A percentile compares a stretch with the other conserved stretches of the same genome.
phyloP scores from a whole-genome alignment of 2,329 filamentous ascomycete species.

The Penicillium sp. region DNA sequence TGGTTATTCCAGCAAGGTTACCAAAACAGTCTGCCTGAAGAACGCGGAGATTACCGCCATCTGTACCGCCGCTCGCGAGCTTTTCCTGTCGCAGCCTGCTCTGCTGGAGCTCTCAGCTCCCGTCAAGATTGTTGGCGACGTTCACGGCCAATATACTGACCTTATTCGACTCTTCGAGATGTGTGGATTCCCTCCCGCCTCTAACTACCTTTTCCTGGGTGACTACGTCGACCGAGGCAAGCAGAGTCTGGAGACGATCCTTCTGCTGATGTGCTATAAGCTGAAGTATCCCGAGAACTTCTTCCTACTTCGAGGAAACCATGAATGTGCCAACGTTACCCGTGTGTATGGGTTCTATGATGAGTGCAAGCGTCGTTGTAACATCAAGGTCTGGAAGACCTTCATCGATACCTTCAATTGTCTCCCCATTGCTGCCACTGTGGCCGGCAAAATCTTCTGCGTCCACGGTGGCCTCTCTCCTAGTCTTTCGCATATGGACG shows the following conservation, averaged over 20 bases:
- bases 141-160: slow-evolving; percentile 95
- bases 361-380: slow-evolving; percentile 93
- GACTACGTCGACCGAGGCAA: slow-evolving; percentile 97
- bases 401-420: slow-evolving; percentile 97
- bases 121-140: slow-evolving; percentile 96
- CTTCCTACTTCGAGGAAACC: slow-evolving; percentile 89
- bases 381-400: slow-evolving; percentile 97
- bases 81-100: slow-evolving; percentile 87
- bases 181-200: slow-evolving; percentile 89
- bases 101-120: slow-evolving; percentile 88
- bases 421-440: slow-evolving; percentile 91
- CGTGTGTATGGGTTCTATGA: slow-evolving; percentile 97
- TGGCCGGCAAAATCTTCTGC: slow-evolving; percentile 96
- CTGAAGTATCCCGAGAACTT: slow-evolving; percentile 97
- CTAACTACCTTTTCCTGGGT: slow-evolving; percentile 91
- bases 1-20: slow-evolving; percentile 93
- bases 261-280: slow-evolving; percentile 92
- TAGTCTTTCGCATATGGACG: slow-evolving; percentile 92
- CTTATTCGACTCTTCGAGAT: slow-evolving; percentile 97
- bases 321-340: slow-evolving; percentile 95
- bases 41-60: slow-evolving; percentile 96
- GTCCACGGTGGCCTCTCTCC: slow-evolving; percentile 94
- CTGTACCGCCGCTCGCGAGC: slow-evolving; percentile 82
- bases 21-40: slow-evolving; percentile 94
- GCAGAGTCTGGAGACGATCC: slow-evolving; percentile 90